Base-by-base conservation (phyloP, 768 basidiomycete genomes). In the Gymnopilus dilepis region DNA sequence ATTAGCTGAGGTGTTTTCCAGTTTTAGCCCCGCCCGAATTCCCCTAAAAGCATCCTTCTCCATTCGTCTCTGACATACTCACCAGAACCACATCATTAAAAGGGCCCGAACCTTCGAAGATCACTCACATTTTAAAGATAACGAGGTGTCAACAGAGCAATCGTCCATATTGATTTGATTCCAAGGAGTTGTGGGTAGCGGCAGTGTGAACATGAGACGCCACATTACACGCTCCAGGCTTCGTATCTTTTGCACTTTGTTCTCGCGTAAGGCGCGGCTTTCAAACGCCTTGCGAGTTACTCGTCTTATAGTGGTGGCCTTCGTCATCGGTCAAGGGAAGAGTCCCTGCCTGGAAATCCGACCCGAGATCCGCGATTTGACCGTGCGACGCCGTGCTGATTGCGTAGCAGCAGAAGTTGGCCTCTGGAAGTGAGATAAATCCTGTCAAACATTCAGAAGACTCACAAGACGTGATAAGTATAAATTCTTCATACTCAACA, bases 91-190 rank as follows among this genome's bases (percentile, higher is more conserved):
- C 13, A 51, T 24, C 38, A 52, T 13, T 24, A 51, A 58, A 63
- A 63, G 52, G 17, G 30, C 50, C 56, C 61, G 56, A 62, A 26
- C 26, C 9, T 47, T 31, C 43, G 40, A 55, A 58, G 56, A 62
- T 62, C 61, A 58, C 51, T 58, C 61, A 61, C 55, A 47, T 26
- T 34, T 37, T 42, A 54, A 47, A 54, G 57, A 63, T 59, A 59
- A 59, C 56, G 47, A 52, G 56, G 43, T 52, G 47, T 42, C 55
- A 48, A 43, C 48, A 51, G 48, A 45, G 54, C 34, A 37, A 37
- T 2, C 3, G 34, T 54, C 37, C 26, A 26, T 31, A 51, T 38
- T 58, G 61, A 58, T 61, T 55, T 26, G 55, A 37, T 38, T 62
- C 21, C 30, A 52, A 31, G 21, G 47, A 50, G 22, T 48, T 26